A percentile compares a stretch with the other conserved stretches of the same genome.
These are phyloP conservation scores for Russula earlei DNA, from an alignment of 768 basidiomycete species.

Conservation along the genomic window DNA sequence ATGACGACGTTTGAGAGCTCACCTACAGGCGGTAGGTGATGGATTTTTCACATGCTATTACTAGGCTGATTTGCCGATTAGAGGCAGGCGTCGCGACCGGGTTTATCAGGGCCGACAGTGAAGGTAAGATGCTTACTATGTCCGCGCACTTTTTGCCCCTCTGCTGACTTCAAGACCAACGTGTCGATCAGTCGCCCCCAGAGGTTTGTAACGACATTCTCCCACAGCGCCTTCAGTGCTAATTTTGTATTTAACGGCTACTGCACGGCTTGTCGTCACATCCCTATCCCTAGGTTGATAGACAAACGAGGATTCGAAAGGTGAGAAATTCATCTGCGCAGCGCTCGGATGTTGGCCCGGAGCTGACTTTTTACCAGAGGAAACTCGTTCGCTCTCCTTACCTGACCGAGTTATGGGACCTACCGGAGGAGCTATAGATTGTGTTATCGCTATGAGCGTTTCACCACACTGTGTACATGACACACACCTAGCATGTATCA, in stretches of 20 bases:
- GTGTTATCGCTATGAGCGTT: neutral
- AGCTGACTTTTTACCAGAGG: neutral
- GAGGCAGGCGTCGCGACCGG: neutral
- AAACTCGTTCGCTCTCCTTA: neutral
- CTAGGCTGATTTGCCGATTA: neutral
- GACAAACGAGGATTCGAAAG: neutral
- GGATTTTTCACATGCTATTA: neutral
- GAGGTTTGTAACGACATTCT: neutral
- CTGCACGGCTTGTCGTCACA: too few species aligned
- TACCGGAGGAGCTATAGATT: too few species aligned
- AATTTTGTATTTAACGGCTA: neutral
- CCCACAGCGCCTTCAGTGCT: neutral
- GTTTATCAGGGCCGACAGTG: neutral
- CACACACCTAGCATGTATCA: too few species aligned
- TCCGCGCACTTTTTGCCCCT: too few species aligned
- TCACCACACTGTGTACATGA: too few species aligned
- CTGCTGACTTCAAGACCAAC: neutral
- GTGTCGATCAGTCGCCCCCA: neutral
- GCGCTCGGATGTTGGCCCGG: too few species aligned
- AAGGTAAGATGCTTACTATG: neutral
- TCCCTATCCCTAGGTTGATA: too few species aligned
- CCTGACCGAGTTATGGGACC: neutral
- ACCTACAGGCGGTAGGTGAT: neutral
- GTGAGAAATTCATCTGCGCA: neutral
- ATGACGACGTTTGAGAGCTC: neutral